Base-by-base conservation (phyloP, 805 yeast species). In the Nematodospora valgi region DNA sequence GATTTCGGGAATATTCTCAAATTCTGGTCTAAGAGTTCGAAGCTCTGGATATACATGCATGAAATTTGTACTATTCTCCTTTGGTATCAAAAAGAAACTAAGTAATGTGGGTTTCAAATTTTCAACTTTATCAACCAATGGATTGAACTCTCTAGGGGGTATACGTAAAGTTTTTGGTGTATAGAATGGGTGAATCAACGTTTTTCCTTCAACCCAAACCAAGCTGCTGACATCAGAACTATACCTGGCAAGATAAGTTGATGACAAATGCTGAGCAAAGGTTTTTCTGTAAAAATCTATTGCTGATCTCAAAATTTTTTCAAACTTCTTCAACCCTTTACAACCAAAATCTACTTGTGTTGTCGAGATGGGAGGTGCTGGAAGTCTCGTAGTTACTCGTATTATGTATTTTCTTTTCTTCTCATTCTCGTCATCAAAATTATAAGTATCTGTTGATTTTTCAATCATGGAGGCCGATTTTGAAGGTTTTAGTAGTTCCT, bases 131-230 rank as follows among this genome's bases (percentile, higher is more conserved):
- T 39, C 39, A n/a, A 38, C 27, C 11, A 36, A 31, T 20, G 35
- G 23, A 25, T 30, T 29, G 12, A 28, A 30, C 13, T 17, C 10
- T n/a, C 45, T 44, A 1, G 64, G 62, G 1, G 54, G 52, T 11
- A 67, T 59, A 13, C 71, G 48, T 13, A 67, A 49, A 0, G 71
- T 62, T 39, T 62, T 56, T 1, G 71, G 71, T 35, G 60, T 61
- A 47, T 51, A 66, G 38, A 63, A 59, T 12, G 60, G 52, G 37
- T 60, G 60, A 33, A 67, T 49, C 32, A 64, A 67, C 39, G 53
- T 52, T 36, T 52, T 54, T 1, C 70, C 71, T 25, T 63, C 66
- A 5, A 64, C 47, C 73, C 72, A 67, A 7, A 64, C 47, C 35
- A 66, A 47, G 1, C 53, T 40, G 3, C 52, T 47, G 7, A 43